phyloP scores from a whole-genome alignment of 2,329 filamentous ascomycete genomes.

The Pyrenochaeta sp. region DNA sequence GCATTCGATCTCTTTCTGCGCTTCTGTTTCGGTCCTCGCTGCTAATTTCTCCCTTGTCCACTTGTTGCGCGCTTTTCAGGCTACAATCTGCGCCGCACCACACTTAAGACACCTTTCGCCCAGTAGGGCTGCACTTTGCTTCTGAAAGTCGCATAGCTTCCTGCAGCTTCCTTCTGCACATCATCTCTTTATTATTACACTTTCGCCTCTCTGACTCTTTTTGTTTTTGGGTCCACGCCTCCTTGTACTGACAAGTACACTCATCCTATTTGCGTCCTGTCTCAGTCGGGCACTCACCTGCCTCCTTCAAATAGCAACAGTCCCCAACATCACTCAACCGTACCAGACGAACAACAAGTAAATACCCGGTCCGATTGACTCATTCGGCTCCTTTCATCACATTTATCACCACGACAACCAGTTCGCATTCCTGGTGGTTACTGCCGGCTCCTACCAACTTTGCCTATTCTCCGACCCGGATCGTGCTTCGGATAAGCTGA shows the following conservation, averaged over 20 bases:
- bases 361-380: background rate
- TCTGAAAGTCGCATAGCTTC: constrained; percentile 29
- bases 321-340: constrained; percentile 7
- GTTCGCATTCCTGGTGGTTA: constrained; percentile 4
- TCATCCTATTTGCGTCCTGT: constrained; percentile 31
- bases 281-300: constrained; percentile 37
- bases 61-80: constrained; percentile 40
- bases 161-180: constrained; percentile 37
- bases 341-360: background rate
- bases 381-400: constrained; percentile 1
- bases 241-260: constrained; percentile 23
- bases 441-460: constrained; percentile 15
- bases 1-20: constrained; percentile 24
- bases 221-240: constrained; percentile 21
- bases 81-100: constrained; percentile 39
- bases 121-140: constrained; percentile 34
- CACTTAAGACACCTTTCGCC: constrained; percentile 38
- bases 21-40: constrained; percentile 20
- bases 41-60: constrained; percentile 25
- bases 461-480: constrained; percentile 31
- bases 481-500: constrained; percentile 28
- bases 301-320: constrained; percentile 20
- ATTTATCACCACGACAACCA: constrained; percentile 3
- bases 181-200: constrained; percentile 31
- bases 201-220: constrained; percentile 37